Base-by-base conservation (phyloP, 2,329 filamentous ascomycete genomes). In the Pestalotiopsis sp. region DNA sequence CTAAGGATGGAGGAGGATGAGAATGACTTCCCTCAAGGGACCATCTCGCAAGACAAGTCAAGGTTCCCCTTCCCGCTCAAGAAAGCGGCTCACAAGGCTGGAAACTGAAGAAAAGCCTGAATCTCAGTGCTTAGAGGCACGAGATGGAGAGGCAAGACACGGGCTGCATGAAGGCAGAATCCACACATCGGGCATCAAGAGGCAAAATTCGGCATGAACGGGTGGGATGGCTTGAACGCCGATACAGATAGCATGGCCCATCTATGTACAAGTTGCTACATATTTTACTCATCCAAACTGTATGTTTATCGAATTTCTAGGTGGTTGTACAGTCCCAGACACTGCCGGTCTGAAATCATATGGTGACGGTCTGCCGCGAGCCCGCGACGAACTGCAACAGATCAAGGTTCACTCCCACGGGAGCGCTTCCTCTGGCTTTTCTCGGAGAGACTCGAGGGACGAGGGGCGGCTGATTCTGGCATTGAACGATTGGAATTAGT, bases 181-280 rank as follows among this genome's bases (percentile, higher is more conserved):
- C 45, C 45, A 52, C 45, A 52, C 45, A n/a, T 52, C 45, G 20
- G 45, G 45, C 45, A 52, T 23, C 45, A 52, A 52, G 45, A 52
- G 45, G 45, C 45, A 52, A 59, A 27, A 36, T 27, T 36, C 57
- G 57, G 57, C 57, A 59, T 59, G 57, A 59, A 59, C 57, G 57
- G 57, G 57, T 31, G 25, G 57, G 57, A 36, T 59, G 27, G 14
- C 36, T 36, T 36, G 31, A 36, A 36, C 31, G 31, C 31, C 31
- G 31, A 36, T 36, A 36, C 31, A 36, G 31, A 36, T 36, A 36
- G 31, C 31, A 36, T 36, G 31, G 31, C 0, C 31, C 17, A n/a
- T 58, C 20, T 27, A n/a, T n/a, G n/a, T n/a, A 27, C 57, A 14
- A 14, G 14, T 20, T 13, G 23, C 14, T n/a, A 36, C 57, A 27